Conservation (phyloP, 2,329 filamentous ascomycete genomes). For the Neofusicoccum parvum region DNA sequence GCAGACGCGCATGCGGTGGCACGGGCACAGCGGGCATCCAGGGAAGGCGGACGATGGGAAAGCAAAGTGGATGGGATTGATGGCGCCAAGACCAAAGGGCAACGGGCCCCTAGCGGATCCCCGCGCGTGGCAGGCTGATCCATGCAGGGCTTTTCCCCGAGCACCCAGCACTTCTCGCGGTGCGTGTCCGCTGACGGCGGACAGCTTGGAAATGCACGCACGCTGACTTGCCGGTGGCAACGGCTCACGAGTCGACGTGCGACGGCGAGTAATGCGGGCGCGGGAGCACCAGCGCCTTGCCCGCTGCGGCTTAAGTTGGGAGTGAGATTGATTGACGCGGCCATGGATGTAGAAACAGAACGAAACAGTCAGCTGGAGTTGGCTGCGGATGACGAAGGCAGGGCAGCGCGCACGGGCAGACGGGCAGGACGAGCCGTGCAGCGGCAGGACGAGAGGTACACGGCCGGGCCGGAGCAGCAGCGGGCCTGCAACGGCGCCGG, state of each 20-base stretch:
- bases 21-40: conserved; percentile 9
- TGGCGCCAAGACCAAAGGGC: conserved; percentile 5
- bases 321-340: conserved; percentile 14
- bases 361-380: conserved; percentile 8
- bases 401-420: no score
- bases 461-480: background rate
- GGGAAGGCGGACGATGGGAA: background rate
- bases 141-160: conserved; percentile 21
- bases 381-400: conserved; percentile 5
- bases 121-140: conserved; percentile 11
- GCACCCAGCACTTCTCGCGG: background rate
- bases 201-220: conserved; percentile 14
- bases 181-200: conserved; percentile 14
- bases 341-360: conserved; percentile 6
- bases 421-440: background rate
- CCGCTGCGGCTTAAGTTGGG: background rate
- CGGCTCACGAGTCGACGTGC: background rate
- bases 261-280: conserved; percentile 2
- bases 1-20: conserved; percentile 20
- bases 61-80: conserved; percentile 14
- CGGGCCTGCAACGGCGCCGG: conserved; percentile 1
- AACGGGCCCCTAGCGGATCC: conserved; percentile 12
- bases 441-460: background rate
- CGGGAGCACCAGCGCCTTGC: background rate
- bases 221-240: conserved; percentile 16